These are phyloP conservation scores for Colletotrichum melonis DNA, from an alignment of 2,329 filamentous ascomycete species.

Conservation along the genomic window DNA sequence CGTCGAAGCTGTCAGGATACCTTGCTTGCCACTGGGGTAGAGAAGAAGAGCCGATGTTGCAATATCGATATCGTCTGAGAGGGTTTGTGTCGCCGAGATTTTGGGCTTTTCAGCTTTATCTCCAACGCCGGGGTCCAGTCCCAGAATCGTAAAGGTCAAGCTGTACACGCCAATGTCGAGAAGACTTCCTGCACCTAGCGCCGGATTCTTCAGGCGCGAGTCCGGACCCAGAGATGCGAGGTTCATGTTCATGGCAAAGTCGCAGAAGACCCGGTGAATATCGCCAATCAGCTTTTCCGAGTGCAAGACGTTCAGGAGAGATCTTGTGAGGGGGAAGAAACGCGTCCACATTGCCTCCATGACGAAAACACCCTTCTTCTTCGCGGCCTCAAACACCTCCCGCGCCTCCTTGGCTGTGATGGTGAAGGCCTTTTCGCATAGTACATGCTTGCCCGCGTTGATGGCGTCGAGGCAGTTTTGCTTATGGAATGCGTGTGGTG, in stretches of 20 bases:
- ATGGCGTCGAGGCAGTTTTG: conserved; percentile 57
- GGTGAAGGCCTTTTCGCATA: conserved; percentile 59
- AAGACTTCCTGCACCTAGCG: conserved; percentile 54
- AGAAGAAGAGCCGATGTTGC: conserved; percentile 52
- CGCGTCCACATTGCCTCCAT: conserved; percentile 61
- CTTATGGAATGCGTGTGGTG: conserved; percentile 57
- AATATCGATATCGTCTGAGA: conserved; percentile 48
- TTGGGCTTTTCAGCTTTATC: conserved; percentile 44
- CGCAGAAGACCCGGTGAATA: conserved; percentile 51
- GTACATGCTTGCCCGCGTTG: conserved; percentile 53
- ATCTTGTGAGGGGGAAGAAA: conserved; percentile 51
- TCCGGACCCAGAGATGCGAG: conserved; percentile 45
- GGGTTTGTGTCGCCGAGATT: conserved; percentile 49
- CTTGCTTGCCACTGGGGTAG: conserved; percentile 52
- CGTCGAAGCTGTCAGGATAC: conserved; percentile 53
- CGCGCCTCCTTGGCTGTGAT: conserved; percentile 53
- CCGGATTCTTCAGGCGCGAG: conserved; percentile 49
- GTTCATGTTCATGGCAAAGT: conserved; percentile 52
- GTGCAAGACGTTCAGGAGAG: conserved; percentile 49
- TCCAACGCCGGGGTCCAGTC: conserved; percentile 44
- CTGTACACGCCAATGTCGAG: conserved; percentile 58
- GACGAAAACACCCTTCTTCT: conserved; percentile 53
- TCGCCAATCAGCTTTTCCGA: conserved; percentile 53
- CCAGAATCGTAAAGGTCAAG: conserved; percentile 52
- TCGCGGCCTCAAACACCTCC: conserved; percentile 53